Evolutionary conservation across 1,284 basidiomycete species (phyloP).

Genomic region (Calocybe gambosa): DNA sequence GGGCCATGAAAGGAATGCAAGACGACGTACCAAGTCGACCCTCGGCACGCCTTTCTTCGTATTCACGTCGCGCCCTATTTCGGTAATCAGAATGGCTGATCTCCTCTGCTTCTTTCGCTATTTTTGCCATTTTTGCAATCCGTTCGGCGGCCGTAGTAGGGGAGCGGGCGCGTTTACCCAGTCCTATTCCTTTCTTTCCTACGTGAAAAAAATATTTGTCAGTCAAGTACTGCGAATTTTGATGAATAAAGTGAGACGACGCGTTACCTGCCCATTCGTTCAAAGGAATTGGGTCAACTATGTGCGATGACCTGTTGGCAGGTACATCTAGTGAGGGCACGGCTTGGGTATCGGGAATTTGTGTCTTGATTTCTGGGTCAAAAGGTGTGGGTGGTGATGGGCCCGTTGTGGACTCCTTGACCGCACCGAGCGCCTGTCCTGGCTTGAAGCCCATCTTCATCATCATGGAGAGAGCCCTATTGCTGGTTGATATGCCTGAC

Average conservation of each 20-base stretch:
- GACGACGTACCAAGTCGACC: constrained; percentile 42
- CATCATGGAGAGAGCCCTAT: constrained; percentile 81
- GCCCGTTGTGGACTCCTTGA: constrained; percentile 18
- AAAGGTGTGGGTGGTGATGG: constrained; percentile 14
- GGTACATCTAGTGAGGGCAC: neutral
- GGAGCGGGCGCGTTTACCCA: constrained; percentile 61
- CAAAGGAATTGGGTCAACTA: constrained; percentile 59
- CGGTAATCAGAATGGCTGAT: constrained; percentile 53
- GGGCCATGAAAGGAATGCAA: neutral
- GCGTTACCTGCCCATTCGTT: constrained; percentile 67
- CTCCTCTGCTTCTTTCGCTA: constrained; percentile 53
- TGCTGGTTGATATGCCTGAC: constrained; percentile 36
- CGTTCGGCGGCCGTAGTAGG: constrained; percentile 52
- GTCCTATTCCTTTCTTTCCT: constrained; percentile 76
- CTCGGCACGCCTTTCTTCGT: constrained; percentile 68
- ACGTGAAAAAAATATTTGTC: too few relatives aligned
- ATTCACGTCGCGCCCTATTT: constrained; percentile 61
- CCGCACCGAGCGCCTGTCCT: constrained; percentile 64
- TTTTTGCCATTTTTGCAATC: constrained; percentile 60
- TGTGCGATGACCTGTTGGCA: constrained; percentile 28
- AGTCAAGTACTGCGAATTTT: too few relatives aligned
- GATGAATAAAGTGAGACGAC: neutral
- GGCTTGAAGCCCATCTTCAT: constrained; percentile 86
- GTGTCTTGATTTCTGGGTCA: constrained; percentile 11
- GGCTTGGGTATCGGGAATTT: neutral